Conservation (phyloP, 768 basidiomycete species). For the Pleurotus tuber-regium region DNA sequence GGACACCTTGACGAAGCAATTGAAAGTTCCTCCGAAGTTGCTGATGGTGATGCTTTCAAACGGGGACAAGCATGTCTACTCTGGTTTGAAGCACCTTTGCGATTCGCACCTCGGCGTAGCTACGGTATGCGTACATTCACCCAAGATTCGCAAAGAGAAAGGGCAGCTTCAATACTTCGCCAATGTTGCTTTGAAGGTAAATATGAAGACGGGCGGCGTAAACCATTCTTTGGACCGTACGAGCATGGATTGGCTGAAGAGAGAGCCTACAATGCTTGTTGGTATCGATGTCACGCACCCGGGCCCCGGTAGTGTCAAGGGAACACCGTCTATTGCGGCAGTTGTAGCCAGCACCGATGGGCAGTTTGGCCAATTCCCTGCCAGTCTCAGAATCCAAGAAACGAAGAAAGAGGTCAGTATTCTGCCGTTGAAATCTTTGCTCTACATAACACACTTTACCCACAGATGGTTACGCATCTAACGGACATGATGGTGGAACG, state of each 20-base stretch:
- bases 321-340: conserved; percentile 80
- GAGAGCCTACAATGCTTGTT: conserved; percentile 72
- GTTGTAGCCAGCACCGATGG: conserved; percentile 77
- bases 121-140: conserved; percentile 72
- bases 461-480: conserved; percentile 76
- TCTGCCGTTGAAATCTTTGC: background rate
- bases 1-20: conserved; percentile 29
- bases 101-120: conserved; percentile 67
- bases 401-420: conserved; percentile 68
- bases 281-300: conserved; percentile 86
- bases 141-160: conserved; percentile 67
- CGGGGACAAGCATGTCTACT: conserved; percentile 74
- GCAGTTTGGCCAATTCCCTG: conserved; percentile 69
- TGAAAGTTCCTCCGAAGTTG: conserved; percentile 50
- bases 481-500: conserved; percentile 66
- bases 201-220: conserved; percentile 78
- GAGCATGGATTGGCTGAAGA: conserved; percentile 59
- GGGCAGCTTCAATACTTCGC: conserved; percentile 66
- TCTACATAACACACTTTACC: background rate
- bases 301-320: conserved; percentile 67
- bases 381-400: conserved; percentile 70
- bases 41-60: conserved; percentile 66
- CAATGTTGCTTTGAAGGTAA: conserved; percentile 80
- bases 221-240: conserved; percentile 54
- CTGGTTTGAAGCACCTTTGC: conserved; percentile 70